phyloP scores from a whole-genome alignment of 441 rosid species.

The Jatropha multifida region DNA sequence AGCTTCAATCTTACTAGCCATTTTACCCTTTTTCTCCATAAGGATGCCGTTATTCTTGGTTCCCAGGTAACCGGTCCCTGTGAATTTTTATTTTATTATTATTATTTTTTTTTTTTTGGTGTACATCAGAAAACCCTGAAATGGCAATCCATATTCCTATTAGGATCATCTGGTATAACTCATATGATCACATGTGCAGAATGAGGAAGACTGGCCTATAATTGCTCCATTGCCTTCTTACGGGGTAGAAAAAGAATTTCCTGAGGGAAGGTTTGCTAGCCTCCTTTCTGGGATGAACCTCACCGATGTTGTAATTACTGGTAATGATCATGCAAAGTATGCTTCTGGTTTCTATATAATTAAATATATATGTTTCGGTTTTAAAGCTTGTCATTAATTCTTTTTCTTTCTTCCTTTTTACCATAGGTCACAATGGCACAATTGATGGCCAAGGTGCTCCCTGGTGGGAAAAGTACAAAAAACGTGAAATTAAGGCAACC shows the following conservation, averaged over 20 bases:
- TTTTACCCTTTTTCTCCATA: constrained; percentile 66
- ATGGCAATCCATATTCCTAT: neutral
- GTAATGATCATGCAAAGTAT: constrained; percentile 24
- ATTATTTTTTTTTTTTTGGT: neutral
- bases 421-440: constrained; percentile 70
- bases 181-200: constrained; percentile 28
- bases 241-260: constrained; percentile 55
- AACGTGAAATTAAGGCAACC: constrained; percentile 35
- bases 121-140: neutral
- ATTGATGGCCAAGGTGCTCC: constrained; percentile 69
- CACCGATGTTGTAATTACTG: constrained; percentile 66
- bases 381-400: neutral
- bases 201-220: constrained; percentile 51
- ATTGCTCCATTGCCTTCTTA: constrained; percentile 55
- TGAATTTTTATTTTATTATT: no score
- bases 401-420: neutral
- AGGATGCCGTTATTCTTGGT: constrained; percentile 59
- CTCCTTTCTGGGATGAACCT: constrained; percentile 64
- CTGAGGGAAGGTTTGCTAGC: constrained; percentile 51
- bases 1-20: constrained; percentile 74
- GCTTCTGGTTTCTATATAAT: neutral
- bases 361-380: neutral
- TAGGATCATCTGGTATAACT: neutral
- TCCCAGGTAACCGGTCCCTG: constrained; percentile 41
- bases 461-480: constrained; percentile 70